Base-by-base conservation (phyloP, 2,329 filamentous ascomycete genomes). In the Arthrobotrys sphaeroides region DNA sequence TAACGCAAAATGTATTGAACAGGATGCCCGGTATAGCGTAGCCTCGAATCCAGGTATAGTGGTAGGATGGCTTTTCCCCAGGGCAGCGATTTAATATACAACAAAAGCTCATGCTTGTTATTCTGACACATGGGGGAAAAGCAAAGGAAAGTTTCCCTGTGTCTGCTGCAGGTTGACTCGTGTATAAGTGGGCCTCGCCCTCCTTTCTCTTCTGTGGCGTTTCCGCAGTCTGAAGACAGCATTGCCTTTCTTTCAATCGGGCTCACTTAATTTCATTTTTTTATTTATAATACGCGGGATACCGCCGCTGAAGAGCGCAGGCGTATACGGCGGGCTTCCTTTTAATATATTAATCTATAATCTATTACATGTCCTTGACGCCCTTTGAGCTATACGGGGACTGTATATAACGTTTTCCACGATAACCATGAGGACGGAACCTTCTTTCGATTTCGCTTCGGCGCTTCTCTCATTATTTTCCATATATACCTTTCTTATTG, bases 51-150 rank as follows among this genome's bases (percentile, higher is more conserved):
- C n/a, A n/a, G n/a, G n/a, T n/a, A n/a, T n/a, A n/a, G n/a, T n/a
- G n/a, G n/a, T 47, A 1, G 10, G 16, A 47, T 26, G 5, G 6
- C 26, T 47, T 47, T 47, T 26, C 20, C 16, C 2, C n/a, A 26
- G 43, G n/a, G 43, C 20, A 26, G 16, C 1, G 4, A 9, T 33
- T 42, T 10, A n/a, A 26, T 38, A 24, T 42, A 42, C 26, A 3
- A 18, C 33, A 31, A n/a, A n/a, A n/a, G 33, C 36, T 28, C 31
- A 43, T 28, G 36, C 55, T 43, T 16, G 55, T 3, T 43, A 42
- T 60, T 60, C 55, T 60, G 55, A 60, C 43, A 60, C 55, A 60
- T n/a, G n/a, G n/a, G n/a, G n/a, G n/a, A n/a, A n/a, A n/a, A n/a
- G n/a, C n/a, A n/a, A n/a, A n/a, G n/a, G n/a, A n/a, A n/a, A n/a